Evolutionary conservation across 345 rosid genomes (phyloP).

Genomic region (Populus euphratica): DNA sequence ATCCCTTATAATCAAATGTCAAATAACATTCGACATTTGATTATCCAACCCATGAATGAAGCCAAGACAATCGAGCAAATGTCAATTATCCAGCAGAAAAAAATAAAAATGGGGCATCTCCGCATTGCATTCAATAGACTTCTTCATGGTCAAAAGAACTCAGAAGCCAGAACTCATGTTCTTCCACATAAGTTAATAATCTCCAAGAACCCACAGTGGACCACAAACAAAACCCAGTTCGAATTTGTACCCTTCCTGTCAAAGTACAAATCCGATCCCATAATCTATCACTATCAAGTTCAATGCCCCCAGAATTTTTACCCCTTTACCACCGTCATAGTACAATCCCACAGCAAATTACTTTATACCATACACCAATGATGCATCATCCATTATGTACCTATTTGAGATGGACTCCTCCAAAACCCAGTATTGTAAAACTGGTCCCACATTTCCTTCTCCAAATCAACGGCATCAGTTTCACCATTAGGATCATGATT

Average conservation of each 20-base stretch:
- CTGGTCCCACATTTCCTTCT: slow-evolving; percentile 59
- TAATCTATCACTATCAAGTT: not conserved
- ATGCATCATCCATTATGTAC: not conserved
- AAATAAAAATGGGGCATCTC: not conserved
- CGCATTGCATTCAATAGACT: not conserved
- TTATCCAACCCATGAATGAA: not conserved
- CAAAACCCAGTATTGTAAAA: slow-evolving; percentile 64
- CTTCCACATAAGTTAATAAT: not conserved
- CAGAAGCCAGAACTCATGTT: not conserved
- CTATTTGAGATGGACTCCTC: slow-evolving; percentile 54
- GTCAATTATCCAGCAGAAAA: not conserved
- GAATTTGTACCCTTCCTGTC: not conserved
- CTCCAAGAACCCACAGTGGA: not conserved
- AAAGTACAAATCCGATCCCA: not conserved
- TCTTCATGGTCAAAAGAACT: not conserved
- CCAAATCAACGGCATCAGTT: slow-evolving; percentile 29
- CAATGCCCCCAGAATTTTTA: not conserved
- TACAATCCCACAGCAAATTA: not conserved
- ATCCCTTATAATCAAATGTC: not conserved
- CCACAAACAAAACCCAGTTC: not conserved
- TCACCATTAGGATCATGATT: slow-evolving; percentile 22
- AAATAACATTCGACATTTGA: not conserved
- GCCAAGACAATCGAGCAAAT: too few relatives aligned
- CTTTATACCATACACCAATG: not conserved
- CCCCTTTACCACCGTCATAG: not conserved